Evolutionary conservation across 2,329 filamentous ascomycete species (phyloP).

Genomic region (Colletotrichum echinochloae): DNA sequence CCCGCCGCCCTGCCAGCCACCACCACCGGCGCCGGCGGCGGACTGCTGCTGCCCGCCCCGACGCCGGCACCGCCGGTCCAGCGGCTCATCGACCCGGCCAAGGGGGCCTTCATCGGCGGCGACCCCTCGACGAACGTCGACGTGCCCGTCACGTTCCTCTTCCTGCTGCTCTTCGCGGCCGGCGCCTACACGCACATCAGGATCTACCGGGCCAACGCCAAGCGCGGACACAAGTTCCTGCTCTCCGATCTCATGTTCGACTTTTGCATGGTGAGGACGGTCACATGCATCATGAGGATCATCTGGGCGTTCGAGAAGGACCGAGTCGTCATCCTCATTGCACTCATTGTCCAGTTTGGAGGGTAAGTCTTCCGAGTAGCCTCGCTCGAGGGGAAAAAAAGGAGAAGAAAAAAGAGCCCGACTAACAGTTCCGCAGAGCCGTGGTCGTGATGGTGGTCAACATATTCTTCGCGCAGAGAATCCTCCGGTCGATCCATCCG

Average conservation of each 20-base stretch:
- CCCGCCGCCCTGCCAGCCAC: constrained; percentile 23
- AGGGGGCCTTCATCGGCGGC: constrained; percentile 32
- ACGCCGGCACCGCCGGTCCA: constrained; percentile 1
- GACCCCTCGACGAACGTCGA: constrained; percentile 40
- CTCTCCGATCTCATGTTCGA: constrained; percentile 53
- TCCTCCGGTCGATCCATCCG: constrained; percentile 54
- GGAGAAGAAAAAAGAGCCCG: not conserved
- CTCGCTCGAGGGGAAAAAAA: not conserved
- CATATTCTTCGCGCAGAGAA: constrained; percentile 54
- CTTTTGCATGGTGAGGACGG: constrained; percentile 52
- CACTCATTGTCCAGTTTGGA: constrained; percentile 53
- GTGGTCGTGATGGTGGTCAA: constrained; percentile 53
- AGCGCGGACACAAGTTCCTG: constrained; percentile 53
- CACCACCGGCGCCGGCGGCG: constrained; percentile 5
- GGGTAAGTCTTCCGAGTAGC: constrained; percentile 43
- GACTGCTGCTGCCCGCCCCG: constrained; percentile 13
- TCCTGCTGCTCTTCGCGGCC: constrained; percentile 45
- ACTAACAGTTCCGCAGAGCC: constrained; percentile 53
- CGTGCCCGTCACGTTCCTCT: constrained; percentile 44
- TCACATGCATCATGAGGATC: constrained; percentile 52
- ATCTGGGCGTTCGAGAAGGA: constrained; percentile 48
- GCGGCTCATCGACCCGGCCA: constrained; percentile 25
- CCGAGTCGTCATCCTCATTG: constrained; percentile 49
- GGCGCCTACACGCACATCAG: constrained; percentile 45
- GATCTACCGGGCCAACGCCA: constrained; percentile 47